Evolutionary conservation across 805 yeast genomes (phyloP), one percentile per base, ranked within the genome.

Genomic region (Yarrowia divulgata): DNA sequence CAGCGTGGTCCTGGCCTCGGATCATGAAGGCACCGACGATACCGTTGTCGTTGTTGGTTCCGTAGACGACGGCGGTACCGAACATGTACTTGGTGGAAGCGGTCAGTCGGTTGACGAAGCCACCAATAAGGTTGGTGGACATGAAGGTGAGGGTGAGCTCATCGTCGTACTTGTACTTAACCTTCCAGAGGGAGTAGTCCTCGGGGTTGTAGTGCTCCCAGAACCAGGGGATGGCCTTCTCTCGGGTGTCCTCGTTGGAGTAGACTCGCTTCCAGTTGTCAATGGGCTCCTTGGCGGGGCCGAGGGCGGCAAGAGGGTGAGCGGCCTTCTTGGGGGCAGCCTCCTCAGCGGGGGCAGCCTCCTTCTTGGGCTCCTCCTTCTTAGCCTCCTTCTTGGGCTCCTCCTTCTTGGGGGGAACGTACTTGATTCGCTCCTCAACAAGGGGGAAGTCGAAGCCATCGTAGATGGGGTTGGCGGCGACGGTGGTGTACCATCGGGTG

Each of bases 21-120:
- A 94, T 89, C 78, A 95, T 82, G 86, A 94, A 89, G 79, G 90
- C 97, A 85, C 97, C 98, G 76, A 91, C 84, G 80, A 94, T 93
- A 85, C 98, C 98, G 84, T 94, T 94, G 89, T 89, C 85, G 90
- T 93, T 94, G 93, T 93, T 92, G 85, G 91, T 98, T 83, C 99
- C 99, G 85, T 90, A 94, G 75, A 95, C 98, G 77, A 93, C 97
- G 83, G 90, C 81, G 78, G 88, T 85, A 79, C 98, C 99, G 80
- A 94, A 94, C 87, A 95, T 81, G 88, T 88, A 94, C 84, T 94
- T 94, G 84, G 91, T 85, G 73, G 98, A 94, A 74, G 88, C 98
- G 71, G 88, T 79, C 78, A 94, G 87, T 85, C 99, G 91, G 90
- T 88, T 88, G 89, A 94, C 91, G 90, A 94, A 94, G 79, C 98